Evolutionary conservation across 257 asterid species (phyloP).

Genomic region (Nicotiana obtusifolia): DNA sequence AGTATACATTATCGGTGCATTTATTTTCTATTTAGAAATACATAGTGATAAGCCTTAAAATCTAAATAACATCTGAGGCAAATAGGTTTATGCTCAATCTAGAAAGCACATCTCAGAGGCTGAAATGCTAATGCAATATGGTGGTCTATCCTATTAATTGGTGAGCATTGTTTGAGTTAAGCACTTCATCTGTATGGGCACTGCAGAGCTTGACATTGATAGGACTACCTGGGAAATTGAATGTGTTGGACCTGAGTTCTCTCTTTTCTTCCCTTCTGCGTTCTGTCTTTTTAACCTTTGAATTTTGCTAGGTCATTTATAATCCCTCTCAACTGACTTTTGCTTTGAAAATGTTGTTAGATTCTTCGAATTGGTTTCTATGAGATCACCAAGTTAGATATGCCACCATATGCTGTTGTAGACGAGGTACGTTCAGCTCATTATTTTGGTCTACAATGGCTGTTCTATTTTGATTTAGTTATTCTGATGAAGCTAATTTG

Average conservation of each 20-base stretch:
- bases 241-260: not conserved
- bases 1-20: not conserved
- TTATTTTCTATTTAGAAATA: not conserved
- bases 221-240: not conserved
- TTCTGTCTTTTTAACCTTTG: not conserved
- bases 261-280: not conserved
- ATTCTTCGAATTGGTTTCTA: conserved; percentile 90
- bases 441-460: not conserved
- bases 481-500: not conserved
- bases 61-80: not conserved
- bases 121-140: not conserved
- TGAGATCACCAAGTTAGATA: conserved; percentile 82
- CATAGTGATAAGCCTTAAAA: not conserved
- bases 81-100: not conserved
- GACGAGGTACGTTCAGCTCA: conserved; percentile 56
- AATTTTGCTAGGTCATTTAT: conserved; percentile 2
- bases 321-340: conserved; percentile 1
- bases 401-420: conserved; percentile 92
- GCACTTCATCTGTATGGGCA: not conserved
- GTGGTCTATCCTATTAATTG: not conserved
- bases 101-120: not conserved
- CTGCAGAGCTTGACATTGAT: not conserved
- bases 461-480: not conserved
- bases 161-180: not conserved
- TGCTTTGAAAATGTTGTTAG: conserved; percentile 30